Evolutionary conservation across 768 basidiomycete genomes (phyloP), one percentile per base, ranked within the genome.

Genomic region (Podaxis pistillaris): DNA sequence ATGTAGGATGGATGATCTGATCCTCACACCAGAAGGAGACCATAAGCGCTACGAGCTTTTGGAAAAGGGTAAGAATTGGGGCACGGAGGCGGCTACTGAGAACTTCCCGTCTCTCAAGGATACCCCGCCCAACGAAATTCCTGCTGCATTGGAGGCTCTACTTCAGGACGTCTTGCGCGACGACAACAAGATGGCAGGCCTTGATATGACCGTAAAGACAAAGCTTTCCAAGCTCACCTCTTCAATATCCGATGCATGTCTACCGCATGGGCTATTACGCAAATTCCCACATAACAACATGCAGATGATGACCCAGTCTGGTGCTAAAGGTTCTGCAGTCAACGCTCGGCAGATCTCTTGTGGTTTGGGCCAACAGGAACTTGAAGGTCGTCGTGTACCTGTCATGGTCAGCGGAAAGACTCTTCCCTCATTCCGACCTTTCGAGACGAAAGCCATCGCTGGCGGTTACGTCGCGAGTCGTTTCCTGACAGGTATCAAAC

Each of bases 401-500:
- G 92, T 96, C 51, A 99, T 99, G 97, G 91, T 98, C 66, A 96
- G 94, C 65, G 97, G 97, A 11, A 99, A 99, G 79, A 98, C 97
- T 0, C 79, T 99, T 4, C 97, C 97, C 11, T 94, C 94, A 2
- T 99, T 98, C 87, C 90, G 90, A 70, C 80, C 96, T 0, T 98
- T 98, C 76, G 97, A 98, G 76, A 98, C 97, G n/a, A 91, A 89
- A 64, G 95, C 97, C 4, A 94, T 98, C 64, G 96, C 97, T 12
- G 97, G 97, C 70, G 97, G 97, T 7, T 99, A 96, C 73, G 93
- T 99, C 51, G 95, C 93, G 13, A 97, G 96, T 73, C 94, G 97
- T 38, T 99, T 99, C 83, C 84, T 99, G 80, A 98, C 97, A 6
- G 97, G 97, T 59, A 88, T 99, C 73, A 93, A 91, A 68, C 97